These are phyloP conservation scores for Colletotrichum sp. DNA, from an alignment of 2,329 filamentous ascomycete genomes.

Conservation along the genomic window DNA sequence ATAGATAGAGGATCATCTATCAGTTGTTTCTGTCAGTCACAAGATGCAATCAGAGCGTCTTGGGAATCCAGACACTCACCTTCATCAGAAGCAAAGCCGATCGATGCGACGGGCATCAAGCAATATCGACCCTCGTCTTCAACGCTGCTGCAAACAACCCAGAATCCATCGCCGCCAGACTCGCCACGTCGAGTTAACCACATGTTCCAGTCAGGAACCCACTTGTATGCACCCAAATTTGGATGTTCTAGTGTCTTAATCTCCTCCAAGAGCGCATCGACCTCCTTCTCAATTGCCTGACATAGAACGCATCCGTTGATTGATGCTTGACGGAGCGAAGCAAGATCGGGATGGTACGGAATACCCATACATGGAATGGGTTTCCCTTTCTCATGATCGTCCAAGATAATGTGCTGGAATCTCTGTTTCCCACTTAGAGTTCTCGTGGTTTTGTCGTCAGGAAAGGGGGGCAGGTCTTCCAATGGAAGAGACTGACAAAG, in stretches of 20 bases:
- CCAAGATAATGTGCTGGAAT: not conserved
- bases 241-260: not conserved
- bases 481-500: not conserved
- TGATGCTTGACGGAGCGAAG: not conserved
- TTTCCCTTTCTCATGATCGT: not conserved
- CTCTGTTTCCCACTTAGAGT: not conserved
- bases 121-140: not conserved
- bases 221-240: not conserved
- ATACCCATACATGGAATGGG: not conserved
- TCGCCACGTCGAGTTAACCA: slow-evolving; percentile 1
- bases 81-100: slow-evolving; percentile 7
- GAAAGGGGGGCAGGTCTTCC: slow-evolving; percentile 3
- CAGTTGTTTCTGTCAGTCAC: not conserved
- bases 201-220: slow-evolving; percentile 5
- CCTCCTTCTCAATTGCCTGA: not conserved
- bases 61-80: not conserved
- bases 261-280: not conserved
- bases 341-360: not conserved
- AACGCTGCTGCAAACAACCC: not conserved
- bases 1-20: not conserved
- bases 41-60: not conserved
- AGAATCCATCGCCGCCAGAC: not conserved
- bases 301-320: not conserved
- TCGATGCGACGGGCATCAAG: not conserved
- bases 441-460: not conserved